These are phyloP conservation scores for Parachaetomium inaequale DNA, from an alignment of 495 filamentous ascomycete genomes.

Conservation along the genomic window DNA sequence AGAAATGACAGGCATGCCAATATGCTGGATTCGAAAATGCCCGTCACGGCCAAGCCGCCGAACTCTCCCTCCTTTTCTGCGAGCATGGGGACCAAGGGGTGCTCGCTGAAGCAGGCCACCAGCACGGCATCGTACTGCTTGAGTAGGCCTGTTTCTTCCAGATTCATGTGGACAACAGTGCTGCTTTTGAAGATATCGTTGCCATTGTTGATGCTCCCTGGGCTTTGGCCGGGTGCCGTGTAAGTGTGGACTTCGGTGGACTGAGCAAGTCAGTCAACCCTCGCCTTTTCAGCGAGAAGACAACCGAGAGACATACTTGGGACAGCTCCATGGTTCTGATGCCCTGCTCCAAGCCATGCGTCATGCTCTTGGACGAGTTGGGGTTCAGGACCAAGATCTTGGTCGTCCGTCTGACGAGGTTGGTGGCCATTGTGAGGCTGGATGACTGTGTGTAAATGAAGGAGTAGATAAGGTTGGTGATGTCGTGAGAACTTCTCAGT, in stretches of 20 bases:
- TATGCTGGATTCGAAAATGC: conserved; percentile 84
- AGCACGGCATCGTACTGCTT: conserved; percentile 68
- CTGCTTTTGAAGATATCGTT: conserved; percentile 50
- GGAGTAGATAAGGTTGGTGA: not conserved
- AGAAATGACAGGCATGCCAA: conserved; percentile 52
- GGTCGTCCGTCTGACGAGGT: conserved; percentile 29
- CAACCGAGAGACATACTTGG: conserved; percentile 33
- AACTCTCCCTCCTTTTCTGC: conserved; percentile 33
- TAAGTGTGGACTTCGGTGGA: conserved; percentile 46
- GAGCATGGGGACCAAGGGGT: conserved; percentile 70
- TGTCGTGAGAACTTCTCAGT: not conserved
- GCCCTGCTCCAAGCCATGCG: conserved; percentile 63
- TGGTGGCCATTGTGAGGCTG: conserved; percentile 28
- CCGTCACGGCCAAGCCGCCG: conserved; percentile 55
- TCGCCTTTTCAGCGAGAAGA: not conserved
- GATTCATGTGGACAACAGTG: conserved; percentile 52
- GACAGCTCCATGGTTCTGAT: conserved; percentile 51
- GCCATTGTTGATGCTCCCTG: conserved; percentile 63
- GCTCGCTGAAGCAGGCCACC: conserved; percentile 84
- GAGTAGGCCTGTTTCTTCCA: conserved; percentile 39
- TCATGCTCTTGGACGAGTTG: conserved; percentile 84
- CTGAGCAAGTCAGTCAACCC: conserved; percentile 22
- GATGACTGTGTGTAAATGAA: not conserved
- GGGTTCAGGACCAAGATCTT: conserved; percentile 84
- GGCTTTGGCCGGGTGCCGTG: conserved; percentile 50